Evolutionary conservation across 768 basidiomycete species (phyloP).

Genomic region (Pulveroboletus frians): DNA sequence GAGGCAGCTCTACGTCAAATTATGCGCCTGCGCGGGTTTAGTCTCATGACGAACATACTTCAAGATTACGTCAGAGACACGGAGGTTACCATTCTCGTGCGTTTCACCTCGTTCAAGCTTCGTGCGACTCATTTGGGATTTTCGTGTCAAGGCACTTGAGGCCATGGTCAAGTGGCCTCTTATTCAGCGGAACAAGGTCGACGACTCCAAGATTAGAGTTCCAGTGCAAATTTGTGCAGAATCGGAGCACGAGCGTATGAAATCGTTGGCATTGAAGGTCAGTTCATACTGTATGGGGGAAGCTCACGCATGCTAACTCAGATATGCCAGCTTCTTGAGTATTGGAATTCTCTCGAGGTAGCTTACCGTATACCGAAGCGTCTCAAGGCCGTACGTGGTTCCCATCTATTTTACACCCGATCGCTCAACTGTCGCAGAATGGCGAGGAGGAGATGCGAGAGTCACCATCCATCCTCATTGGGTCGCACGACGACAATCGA

Average conservation of each 20-base stretch:
- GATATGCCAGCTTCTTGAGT: conserved; percentile 55
- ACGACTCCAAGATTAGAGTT: conserved; percentile 69
- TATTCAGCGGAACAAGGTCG: conserved; percentile 84
- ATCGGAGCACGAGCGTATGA: conserved; percentile 53
- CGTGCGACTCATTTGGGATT: background rate
- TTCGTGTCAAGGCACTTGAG: conserved; percentile 46
- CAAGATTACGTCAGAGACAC: conserved; percentile 67
- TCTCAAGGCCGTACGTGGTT: conserved; percentile 35
- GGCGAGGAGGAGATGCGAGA: conserved; percentile 29
- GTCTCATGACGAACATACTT: conserved; percentile 84
- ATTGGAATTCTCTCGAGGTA: conserved; percentile 75
- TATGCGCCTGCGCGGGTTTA: conserved; percentile 90
- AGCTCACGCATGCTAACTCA: background rate
- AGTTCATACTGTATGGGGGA: conserved; percentile 3
- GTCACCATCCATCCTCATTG: conserved; percentile 11
- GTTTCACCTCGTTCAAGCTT: conserved; percentile 24
- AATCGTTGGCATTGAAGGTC: conserved; percentile 60
- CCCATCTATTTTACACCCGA: background rate
- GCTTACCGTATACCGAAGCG: conserved; percentile 87
- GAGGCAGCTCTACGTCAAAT: conserved; percentile 72
- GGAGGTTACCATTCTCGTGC: conserved; percentile 66
- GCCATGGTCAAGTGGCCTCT: conserved; percentile 78
- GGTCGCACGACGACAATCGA: conserved; percentile 26
- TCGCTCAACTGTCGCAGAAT: conserved; percentile 20
- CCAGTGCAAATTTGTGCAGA: conserved; percentile 53